Conservation (phyloP, 192 early-diverging fungal species). For the Entomortierella chlamydospora region DNA sequence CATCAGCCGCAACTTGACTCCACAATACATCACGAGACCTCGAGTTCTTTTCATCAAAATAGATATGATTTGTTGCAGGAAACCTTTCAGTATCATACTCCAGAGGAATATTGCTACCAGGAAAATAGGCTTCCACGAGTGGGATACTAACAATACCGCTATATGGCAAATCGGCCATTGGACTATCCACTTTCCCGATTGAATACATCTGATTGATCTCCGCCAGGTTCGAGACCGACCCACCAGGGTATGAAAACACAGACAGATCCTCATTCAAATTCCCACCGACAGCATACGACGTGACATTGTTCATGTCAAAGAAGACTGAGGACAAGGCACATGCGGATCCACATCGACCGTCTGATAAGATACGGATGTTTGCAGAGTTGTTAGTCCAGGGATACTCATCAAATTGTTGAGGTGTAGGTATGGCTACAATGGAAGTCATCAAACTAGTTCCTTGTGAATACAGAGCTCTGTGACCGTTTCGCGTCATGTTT, state of each 20-base stretch:
- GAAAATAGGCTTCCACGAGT: neutral
- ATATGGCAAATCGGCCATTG: neutral
- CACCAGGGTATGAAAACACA: conserved; percentile 23
- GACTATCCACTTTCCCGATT: neutral
- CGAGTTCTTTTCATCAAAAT: neutral
- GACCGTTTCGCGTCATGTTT: neutral
- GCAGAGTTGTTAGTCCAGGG: conserved; percentile 17
- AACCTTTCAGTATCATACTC: conserved; percentile 7
- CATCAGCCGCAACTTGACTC: conserved; percentile 4
- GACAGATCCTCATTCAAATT: neutral
- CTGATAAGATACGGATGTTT: conserved; percentile 11
- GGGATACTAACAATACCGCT: neutral
- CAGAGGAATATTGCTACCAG: neutral
- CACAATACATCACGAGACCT: conserved; percentile 5
- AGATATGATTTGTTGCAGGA: neutral
- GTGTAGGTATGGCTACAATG: too few relatives aligned
- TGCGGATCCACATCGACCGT: conserved; percentile 24
- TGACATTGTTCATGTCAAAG: neutral
- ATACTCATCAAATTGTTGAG: neutral
- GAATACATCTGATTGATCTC: neutral
- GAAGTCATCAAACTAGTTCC: neutral
- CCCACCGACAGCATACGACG: conserved; percentile 5
- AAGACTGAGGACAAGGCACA: conserved; percentile 1
- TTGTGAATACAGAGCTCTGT: neutral
- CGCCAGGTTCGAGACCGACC: neutral